Percentiles rank a stretch among this genome's conserved stretches.
Evolutionary conservation across 768 basidiomycete genomes (phyloP).

Genomic region (Lentinula edodes): DNA sequence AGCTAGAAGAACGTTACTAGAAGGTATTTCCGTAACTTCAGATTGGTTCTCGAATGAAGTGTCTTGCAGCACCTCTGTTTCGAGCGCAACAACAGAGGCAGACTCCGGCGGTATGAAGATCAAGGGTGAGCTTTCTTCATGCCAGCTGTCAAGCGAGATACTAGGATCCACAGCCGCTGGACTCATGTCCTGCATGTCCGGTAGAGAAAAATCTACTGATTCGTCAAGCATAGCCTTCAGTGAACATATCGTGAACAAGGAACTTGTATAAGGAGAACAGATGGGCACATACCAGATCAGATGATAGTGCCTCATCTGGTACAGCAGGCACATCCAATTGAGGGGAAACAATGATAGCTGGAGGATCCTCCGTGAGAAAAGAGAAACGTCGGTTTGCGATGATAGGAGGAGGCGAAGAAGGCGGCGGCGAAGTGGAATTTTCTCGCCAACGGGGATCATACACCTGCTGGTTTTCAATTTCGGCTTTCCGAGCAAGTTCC

Average conservation of each 20-base stretch:
- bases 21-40: background rate
- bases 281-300: constrained; percentile 4
- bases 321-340: background rate
- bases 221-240: background rate
- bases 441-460: constrained; percentile 12
- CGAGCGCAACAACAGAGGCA: too few relatives aligned
- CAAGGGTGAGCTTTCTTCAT: background rate
- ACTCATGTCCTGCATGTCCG: background rate
- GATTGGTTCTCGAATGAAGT: background rate
- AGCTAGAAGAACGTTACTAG: background rate
- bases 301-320: background rate
- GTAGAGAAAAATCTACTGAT: background rate
- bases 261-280: background rate
- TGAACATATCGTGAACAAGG: background rate
- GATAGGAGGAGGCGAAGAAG: constrained; percentile 7
- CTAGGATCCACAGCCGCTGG: background rate
- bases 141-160: background rate
- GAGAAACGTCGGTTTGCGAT: constrained; percentile 4
- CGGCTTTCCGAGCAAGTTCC: constrained; percentile 34
- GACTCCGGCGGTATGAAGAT: background rate
- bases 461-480: constrained; percentile 17
- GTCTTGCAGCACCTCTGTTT: background rate
- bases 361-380: background rate
- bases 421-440: constrained; percentile 9
- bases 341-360: constrained; percentile 1